These are phyloP conservation scores for Xanthoconium stramineum DNA, from an alignment of 768 basidiomycete genomes.

Conservation along the genomic window DNA sequence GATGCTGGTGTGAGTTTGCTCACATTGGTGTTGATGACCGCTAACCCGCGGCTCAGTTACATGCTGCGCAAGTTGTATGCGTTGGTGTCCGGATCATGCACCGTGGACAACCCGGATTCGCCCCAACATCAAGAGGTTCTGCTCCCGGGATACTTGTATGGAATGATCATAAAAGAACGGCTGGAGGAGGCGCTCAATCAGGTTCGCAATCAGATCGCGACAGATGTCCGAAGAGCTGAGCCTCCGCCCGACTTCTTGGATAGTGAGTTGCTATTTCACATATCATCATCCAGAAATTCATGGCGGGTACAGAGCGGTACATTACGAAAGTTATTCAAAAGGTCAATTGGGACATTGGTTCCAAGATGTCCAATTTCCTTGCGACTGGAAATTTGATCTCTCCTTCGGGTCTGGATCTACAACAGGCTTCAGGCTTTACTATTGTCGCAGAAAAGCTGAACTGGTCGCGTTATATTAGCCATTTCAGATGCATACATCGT, in stretches of 20 bases:
- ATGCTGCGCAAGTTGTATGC: conserved; percentile 97
- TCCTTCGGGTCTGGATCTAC: conserved; percentile 91
- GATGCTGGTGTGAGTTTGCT: conserved; percentile 69
- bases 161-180: conserved; percentile 97
- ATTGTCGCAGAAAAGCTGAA: conserved; percentile 99
- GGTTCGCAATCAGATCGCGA: conserved; percentile 63
- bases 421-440: conserved; percentile 98
- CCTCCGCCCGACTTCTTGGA: conserved; percentile 83
- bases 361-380: conserved; percentile 88
- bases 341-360: conserved; percentile 89
- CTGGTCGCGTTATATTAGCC: conserved; percentile 97
- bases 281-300: conserved; percentile 3
- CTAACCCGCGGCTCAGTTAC: conserved; percentile 54
- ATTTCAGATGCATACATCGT: conserved; percentile 97
- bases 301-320: conserved; percentile 60
- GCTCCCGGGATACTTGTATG: conserved; percentile 87
- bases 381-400: conserved; percentile 96
- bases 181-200: conserved; percentile 84
- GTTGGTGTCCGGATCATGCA: conserved; percentile 84
- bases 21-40: neutral
- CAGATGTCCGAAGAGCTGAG: conserved; percentile 74
- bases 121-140: conserved; percentile 98
- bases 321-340: conserved; percentile 69
- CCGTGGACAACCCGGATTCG: conserved; percentile 96
- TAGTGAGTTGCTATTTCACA: conserved; percentile 46